Evolutionary conservation across 176 grass and related monocot species (phyloP).

Genomic region (Calamus simplicifolius): DNA sequence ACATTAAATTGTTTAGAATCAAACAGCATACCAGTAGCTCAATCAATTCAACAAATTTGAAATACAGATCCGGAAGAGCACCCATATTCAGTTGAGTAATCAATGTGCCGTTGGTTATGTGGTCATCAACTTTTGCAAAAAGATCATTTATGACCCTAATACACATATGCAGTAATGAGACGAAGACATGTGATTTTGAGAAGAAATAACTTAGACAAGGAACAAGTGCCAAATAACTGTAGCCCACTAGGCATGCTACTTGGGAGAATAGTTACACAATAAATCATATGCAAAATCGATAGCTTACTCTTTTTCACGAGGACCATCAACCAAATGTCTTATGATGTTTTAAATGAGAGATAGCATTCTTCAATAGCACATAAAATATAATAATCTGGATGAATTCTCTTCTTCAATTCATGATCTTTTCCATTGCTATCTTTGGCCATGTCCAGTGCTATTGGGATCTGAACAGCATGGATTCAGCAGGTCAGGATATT

Average conservation of each 20-base stretch:
- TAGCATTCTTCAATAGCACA: constrained; percentile 91
- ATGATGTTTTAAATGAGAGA: constrained; percentile 83
- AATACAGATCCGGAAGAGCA: constrained; percentile 51
- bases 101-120: constrained; percentile 23
- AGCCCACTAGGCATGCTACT: no score
- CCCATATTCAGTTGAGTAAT: constrained; percentile 48
- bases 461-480: constrained; percentile 56
- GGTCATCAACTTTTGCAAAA: constrained; percentile 48
- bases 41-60: constrained; percentile 83
- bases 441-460: constrained; percentile 93
- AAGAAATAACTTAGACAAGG: no score
- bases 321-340: constrained; percentile 52
- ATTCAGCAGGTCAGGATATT: background rate
- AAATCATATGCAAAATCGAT: constrained; percentile 4
- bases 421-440: constrained; percentile 80
- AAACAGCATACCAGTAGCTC: constrained; percentile 52
- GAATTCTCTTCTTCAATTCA: constrained; percentile 75
- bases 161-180: constrained; percentile 14
- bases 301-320: constrained; percentile 49
- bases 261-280: no score
- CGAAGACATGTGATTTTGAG: no score
- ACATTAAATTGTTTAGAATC: constrained; percentile 12
- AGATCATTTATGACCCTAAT: constrained; percentile 60
- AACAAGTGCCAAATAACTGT: no score
- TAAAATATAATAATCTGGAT: constrained; percentile 58